These are phyloP conservation scores for Inga leiocalycina DNA, from an alignment of 306 rosid genomes.

Conservation along the genomic window DNA sequence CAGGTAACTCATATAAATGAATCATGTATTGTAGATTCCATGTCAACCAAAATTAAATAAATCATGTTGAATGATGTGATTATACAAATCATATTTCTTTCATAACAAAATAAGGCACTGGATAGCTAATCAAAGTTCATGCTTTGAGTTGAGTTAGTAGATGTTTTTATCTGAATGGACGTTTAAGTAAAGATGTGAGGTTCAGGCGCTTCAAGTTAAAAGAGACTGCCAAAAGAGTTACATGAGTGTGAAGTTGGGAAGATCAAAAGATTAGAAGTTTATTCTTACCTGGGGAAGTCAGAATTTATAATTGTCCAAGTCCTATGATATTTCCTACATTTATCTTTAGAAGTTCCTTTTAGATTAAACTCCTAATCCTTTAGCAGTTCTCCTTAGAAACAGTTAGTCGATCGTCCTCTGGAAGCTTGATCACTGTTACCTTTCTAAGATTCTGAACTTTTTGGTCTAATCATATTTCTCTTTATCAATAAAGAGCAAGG, in stretches of 20 bases:
- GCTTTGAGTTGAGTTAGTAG: not conserved
- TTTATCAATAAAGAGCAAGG: constrained; percentile 3
- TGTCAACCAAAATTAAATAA: no score
- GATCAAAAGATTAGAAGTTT: not conserved
- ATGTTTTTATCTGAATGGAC: not conserved
- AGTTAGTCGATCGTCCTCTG: constrained; percentile 14
- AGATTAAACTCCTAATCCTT: not conserved
- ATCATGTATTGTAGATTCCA: no score
- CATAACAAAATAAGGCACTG: constrained; percentile 1
- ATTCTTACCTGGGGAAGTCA: not conserved
- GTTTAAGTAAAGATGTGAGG: not conserved
- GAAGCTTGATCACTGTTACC: not conserved
- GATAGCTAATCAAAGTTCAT: not conserved
- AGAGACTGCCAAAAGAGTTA: not conserved
- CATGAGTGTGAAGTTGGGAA: not conserved
- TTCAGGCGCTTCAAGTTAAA: constrained; percentile 17
- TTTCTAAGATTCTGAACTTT: constrained; percentile 19
- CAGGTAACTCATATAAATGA: no score
- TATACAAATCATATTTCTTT: constrained; percentile 19
- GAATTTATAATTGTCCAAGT: not conserved
- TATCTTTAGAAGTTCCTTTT: not conserved
- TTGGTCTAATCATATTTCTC: constrained; percentile 14
- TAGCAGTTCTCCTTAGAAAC: not conserved
- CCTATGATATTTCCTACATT: not conserved
- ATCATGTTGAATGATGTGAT: not conserved